A percentile compares a stretch with the other conserved stretches of the same genome.
Evolutionary conservation across 805 yeast species (phyloP).

Genomic region (Metschnikowia kofuensis): DNA sequence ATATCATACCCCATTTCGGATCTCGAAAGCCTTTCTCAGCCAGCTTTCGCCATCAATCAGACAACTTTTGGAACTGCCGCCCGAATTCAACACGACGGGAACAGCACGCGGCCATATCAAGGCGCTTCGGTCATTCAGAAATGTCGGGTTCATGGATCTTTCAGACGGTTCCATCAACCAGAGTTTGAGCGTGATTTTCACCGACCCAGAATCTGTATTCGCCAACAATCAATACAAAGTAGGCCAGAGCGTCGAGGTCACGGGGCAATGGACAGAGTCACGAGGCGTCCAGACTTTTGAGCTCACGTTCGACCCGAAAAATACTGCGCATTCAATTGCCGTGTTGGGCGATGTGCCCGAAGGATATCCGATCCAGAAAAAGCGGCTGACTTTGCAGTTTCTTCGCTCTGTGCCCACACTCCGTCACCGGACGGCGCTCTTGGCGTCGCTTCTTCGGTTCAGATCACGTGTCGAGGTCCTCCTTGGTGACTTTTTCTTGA

Average conservation of each 20-base stretch:
- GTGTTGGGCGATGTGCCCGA: constrained; percentile 62
- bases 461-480: constrained; percentile 63
- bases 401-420: constrained; percentile 72
- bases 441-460: constrained; percentile 65
- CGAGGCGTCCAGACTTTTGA: constrained; percentile 34
- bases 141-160: constrained; percentile 74
- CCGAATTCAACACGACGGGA: constrained; percentile 27
- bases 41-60: constrained; percentile 12
- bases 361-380: constrained; percentile 81
- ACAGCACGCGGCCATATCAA: constrained; percentile 64
- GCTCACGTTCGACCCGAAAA: constrained; percentile 23
- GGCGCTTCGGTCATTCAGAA: constrained; percentile 69
- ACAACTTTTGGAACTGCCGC: constrained; percentile 11
- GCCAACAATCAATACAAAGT: constrained; percentile 41
- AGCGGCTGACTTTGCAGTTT: constrained; percentile 61
- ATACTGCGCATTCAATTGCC: constrained; percentile 31
- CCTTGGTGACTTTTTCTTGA: constrained; percentile 53
- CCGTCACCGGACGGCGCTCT: constrained; percentile 68
- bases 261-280: constrained; percentile 34
- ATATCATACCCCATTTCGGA: background rate
- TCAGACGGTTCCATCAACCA: constrained; percentile 68
- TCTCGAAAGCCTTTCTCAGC: background rate
- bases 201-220: constrained; percentile 23
- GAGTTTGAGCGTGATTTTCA: constrained; percentile 49
- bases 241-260: constrained; percentile 38